Evolutionary conservation across 164 flowering plant species (phyloP).

Genomic region (Sextonia rubra): DNA sequence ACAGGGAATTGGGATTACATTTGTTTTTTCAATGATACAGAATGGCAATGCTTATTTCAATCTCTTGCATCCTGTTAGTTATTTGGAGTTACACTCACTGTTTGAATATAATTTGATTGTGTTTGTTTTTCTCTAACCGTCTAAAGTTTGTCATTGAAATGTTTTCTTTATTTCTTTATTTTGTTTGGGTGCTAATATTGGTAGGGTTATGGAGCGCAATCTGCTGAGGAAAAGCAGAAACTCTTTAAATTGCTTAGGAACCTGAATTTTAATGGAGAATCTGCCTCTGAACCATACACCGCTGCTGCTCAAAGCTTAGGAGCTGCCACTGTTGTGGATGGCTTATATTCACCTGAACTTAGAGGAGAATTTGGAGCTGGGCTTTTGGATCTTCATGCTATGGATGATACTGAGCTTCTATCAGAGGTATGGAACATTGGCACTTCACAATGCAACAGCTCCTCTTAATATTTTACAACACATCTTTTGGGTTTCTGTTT

Average conservation of each 20-base stretch:
- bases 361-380: conserved; percentile 99
- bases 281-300: conserved; percentile 74
- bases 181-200: conserved; percentile 1
- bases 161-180: too few species aligned
- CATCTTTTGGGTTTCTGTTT: not conserved
- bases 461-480: too few species aligned
- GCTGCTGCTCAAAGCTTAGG: conserved; percentile 67
- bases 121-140: not conserved
- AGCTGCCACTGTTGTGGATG: conserved; percentile 50
- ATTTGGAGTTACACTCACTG: too few species aligned
- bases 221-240: conserved; percentile 96
- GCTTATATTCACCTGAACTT: conserved; percentile 71
- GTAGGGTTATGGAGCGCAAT: conserved; percentile 95
- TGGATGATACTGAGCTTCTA: conserved; percentile 97
- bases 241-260: conserved; percentile 82
- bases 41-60: too few species aligned
- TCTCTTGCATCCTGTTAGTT: too few species aligned
- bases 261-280: conserved; percentile 82
- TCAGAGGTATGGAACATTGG: conserved; percentile 58
- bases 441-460: not conserved
- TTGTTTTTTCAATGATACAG: too few species aligned
- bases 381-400: conserved; percentile 94
- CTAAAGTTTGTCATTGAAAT: not conserved
- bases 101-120: too few species aligned
- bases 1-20: too few species aligned